Base-by-base conservation (phyloP, 1,139 yeast genomes). In the Eremothecium sinecaudum region DNA sequence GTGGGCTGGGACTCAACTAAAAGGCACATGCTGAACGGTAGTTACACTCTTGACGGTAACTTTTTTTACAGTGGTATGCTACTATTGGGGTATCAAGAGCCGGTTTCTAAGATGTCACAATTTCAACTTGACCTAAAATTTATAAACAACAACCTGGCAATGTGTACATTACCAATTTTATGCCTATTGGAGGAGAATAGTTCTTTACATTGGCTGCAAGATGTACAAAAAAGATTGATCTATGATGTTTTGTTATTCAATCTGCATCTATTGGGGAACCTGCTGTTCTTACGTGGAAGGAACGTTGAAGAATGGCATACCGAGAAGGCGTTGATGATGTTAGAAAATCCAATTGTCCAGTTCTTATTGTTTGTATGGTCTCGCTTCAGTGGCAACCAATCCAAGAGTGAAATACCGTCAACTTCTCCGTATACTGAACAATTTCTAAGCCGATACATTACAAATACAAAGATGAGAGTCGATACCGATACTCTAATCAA, bases 331-430 rank as follows among this genome's bases (percentile, higher is more conserved):
- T 33, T 44, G 13, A 33, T 35, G 15, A 35, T 46, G 8, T 30
- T 48, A 23, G 35, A 37, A 14, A 46, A 45, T 29, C 50, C 50
- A 7, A 44, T 45, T 18, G 36, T 48, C 9, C 53, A 48, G 33
- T 25, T 47, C 9, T 28, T 48, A 25, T 22, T 48, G 5, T 44
- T 41, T 30, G 42, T 37, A 22, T 44, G 51, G 44, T 40, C 38
- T 32, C 36, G 41, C 5, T 30, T 42, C 10, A 30, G 26, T 7
- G 16, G 23, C 11, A 18, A 18, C 23, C 9, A 8, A 19, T 3
- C 31, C 10, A 23, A 15, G 26, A 27, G 11, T 5, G 17, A 19
- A 4, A 21, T 16, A 16, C 9, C 11, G 14, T 8, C 10, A 19
- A 10, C 7, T 19, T 19, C 21, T 7, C 9, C 21, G 10, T 27